phyloP scores from a whole-genome alignment of 225 moss, liverwort and hornwort species.

The Lunularia cruciata region DNA sequence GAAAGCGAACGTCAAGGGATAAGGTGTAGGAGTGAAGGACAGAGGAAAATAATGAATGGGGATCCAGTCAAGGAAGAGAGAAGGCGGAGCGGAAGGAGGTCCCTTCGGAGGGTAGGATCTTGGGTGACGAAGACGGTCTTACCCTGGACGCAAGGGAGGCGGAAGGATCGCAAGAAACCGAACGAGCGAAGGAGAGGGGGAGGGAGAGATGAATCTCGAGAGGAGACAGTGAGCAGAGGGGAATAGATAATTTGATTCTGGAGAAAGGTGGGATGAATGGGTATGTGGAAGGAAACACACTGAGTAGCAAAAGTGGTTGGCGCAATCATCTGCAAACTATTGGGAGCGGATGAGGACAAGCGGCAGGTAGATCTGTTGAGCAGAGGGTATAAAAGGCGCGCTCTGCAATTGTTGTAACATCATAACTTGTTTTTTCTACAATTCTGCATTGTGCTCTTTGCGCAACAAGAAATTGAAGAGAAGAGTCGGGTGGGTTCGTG shows the following conservation, averaged over 20 bases:
- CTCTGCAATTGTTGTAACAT: background rate
- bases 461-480: background rate
- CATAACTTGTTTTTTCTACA: background rate
- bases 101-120: background rate
- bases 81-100: too few relatives aligned
- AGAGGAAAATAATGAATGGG: too few relatives aligned
- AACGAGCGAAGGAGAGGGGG: background rate
- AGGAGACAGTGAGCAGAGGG: background rate
- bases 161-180: background rate
- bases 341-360: constrained; percentile 13
- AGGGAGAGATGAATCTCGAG: background rate
- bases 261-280: background rate
- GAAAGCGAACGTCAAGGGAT: too few relatives aligned
- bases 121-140: background rate
- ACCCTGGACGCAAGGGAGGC: too few relatives aligned
- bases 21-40: too few relatives aligned
- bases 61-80: too few relatives aligned
- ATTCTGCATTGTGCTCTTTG: background rate
- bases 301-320: background rate
- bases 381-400: background rate
- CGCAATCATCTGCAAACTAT: constrained; percentile 11
- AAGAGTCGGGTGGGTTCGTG: background rate
- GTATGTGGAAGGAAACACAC: background rate
- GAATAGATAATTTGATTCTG: background rate
- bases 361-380: constrained; percentile 12